A percentile compares a stretch with the other conserved stretches of the same genome.
These are phyloP conservation scores for Thymus mandschuricus DNA, from an alignment of 257 asterid genomes.

Conservation along the genomic window DNA sequence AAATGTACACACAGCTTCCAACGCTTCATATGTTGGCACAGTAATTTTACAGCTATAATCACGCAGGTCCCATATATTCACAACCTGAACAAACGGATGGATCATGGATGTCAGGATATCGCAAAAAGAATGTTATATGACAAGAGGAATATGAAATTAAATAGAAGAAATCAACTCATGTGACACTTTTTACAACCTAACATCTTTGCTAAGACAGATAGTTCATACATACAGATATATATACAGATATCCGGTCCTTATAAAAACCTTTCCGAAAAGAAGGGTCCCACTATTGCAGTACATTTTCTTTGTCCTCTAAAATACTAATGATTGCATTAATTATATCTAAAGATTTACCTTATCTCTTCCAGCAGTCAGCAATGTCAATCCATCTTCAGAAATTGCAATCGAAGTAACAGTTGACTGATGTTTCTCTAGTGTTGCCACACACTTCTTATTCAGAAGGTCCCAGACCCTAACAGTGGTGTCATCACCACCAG, in stretches of 20 bases:
- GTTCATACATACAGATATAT: background rate
- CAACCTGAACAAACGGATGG: conserved; percentile 63
- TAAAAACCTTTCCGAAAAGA: conserved; percentile 13
- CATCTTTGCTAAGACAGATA: background rate
- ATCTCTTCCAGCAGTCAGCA: conserved; percentile 93
- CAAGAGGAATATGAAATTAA: background rate
- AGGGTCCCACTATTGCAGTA: background rate
- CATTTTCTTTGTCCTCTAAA: background rate
- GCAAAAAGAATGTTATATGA: conserved; percentile 9
- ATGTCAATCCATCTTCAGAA: conserved; percentile 90
- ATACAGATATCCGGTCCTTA: background rate
- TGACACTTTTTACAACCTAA: background rate
- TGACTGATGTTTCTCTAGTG: conserved; percentile 85
- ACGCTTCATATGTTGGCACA: conserved; percentile 87
- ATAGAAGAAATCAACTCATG: background rate
- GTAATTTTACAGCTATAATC: conserved; percentile 73
- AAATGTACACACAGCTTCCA: conserved; percentile 79
- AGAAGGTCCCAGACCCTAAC: conserved; percentile 83
- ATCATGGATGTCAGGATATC: conserved; percentile 30
- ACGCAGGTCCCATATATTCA: conserved; percentile 82
- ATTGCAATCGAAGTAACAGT: conserved; percentile 85
- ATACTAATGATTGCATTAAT: background rate
- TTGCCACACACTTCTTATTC: conserved; percentile 70
- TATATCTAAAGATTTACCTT: conserved; percentile 52
- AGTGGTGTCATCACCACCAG: conserved; percentile 83